Base-by-base conservation (phyloP, 768 basidiomycete genomes). In the Leccinum olivaceopallidum region DNA sequence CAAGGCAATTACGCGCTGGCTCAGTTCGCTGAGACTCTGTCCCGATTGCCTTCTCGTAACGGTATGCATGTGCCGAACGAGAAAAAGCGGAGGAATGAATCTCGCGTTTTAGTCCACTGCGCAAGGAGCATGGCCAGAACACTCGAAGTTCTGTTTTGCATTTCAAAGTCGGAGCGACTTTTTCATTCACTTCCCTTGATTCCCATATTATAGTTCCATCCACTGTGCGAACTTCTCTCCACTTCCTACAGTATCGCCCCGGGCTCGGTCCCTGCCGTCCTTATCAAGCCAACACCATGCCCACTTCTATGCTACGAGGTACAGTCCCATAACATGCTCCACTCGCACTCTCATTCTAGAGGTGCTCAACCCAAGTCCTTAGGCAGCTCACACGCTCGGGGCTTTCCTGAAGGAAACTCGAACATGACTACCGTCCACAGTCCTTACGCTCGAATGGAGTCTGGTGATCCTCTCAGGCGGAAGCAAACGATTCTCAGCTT, bases 401-500 rank as follows among this genome's bases (percentile, higher is more conserved):
- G 61, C 60, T 65, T 73, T 66, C 65, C 68, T 50, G 73, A 74
- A 36, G 64, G 70, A 55, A 61, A 53, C 30, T 62, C 74, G 36
- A 70, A 59, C 56, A 58, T 69, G 36, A 59, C 72, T 16, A 58
- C 60, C 32, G 18, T 71, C 49, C 67, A 65, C 16, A 69, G 67
- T 60, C 65, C 72, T 18, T 75, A 67, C 52, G 63, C 72, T 55
- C 72, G 73, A 28, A 63, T 65, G 60, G 73, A 75, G 54, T 57
- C 63, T 24, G 8, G 42, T 26, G 74, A 71, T 58, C 70, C 75
- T 50, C 58, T 70, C 55, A 75, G 44, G 60, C 76, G 81, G 58
- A 82, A 76, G 65, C 79, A 82, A 63, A 81, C 82, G 7, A 67
- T 83, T 51, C 71, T 80, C 42, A 81, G 76, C 47, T 66, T 83